Evolutionary conservation across 768 basidiomycete genomes (phyloP).

Genomic region (Phylloporus sp.): DNA sequence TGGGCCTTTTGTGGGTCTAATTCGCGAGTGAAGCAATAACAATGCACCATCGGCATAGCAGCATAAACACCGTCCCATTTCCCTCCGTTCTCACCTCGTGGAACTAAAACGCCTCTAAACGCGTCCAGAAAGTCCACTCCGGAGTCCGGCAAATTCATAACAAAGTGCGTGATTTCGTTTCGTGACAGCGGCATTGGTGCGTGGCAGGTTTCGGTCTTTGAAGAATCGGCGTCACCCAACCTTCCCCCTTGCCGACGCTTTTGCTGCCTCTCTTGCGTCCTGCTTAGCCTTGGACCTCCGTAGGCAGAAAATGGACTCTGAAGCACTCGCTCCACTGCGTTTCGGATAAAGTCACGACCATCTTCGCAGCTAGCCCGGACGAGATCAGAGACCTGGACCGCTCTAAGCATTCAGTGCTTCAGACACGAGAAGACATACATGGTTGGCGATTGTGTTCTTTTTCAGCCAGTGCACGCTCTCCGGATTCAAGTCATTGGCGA

Average conservation of each 20-base stretch:
- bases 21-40: constrained; percentile 93
- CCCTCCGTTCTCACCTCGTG: constrained; percentile 31
- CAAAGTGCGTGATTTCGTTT: constrained; percentile 70
- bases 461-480: constrained; percentile 72
- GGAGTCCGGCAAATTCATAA: constrained; percentile 97
- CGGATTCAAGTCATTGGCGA: constrained; percentile 95
- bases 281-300: constrained; percentile 37
- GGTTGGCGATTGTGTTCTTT: constrained; percentile 71
- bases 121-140: constrained; percentile 88
- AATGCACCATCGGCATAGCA: constrained; percentile 86
- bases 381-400: constrained; percentile 51
- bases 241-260: constrained; percentile 33
- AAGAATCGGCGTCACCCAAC: background rate
- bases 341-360: constrained; percentile 79
- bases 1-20: constrained; percentile 61
- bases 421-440: constrained; percentile 42
- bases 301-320: constrained; percentile 64
- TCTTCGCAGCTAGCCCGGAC: constrained; percentile 78
- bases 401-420: constrained; percentile 1
- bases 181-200: constrained; percentile 34
- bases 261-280: constrained; percentile 41
- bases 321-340: constrained; percentile 47
- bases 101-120: constrained; percentile 66
- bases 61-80: constrained; percentile 44
- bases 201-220: constrained; percentile 4